Conservation (phyloP, 768 basidiomycete species). For the Crucibulum laeve region DNA sequence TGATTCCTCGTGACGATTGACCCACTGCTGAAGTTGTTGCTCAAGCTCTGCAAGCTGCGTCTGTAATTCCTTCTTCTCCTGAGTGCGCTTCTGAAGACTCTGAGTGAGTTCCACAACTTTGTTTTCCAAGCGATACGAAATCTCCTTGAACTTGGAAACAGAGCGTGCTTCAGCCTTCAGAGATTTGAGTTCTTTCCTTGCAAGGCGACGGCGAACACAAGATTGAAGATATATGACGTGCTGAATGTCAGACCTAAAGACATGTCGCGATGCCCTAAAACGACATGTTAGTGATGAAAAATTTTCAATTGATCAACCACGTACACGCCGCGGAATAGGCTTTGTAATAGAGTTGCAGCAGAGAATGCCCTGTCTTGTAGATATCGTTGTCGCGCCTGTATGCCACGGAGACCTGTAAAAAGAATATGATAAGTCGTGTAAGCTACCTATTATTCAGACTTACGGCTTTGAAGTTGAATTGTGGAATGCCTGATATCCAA, state of each 20-base stretch:
- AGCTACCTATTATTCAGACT: slow-evolving; percentile 20
- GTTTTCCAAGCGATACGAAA: slow-evolving; percentile 96
- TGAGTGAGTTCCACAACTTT: slow-evolving; percentile 99
- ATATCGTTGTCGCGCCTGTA: slow-evolving; percentile 60
- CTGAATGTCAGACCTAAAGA: slow-evolving; percentile 55
- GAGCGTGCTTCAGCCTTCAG: slow-evolving; percentile 93
- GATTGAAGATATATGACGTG: slow-evolving; percentile 86
- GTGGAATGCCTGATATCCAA: slow-evolving; percentile 57
- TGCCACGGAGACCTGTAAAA: slow-evolving; percentile 66
- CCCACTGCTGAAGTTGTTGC: slow-evolving; percentile 82
- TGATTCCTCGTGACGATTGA: slow-evolving; percentile 82
- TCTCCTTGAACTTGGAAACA: slow-evolving; percentile 97
- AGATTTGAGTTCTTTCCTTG: slow-evolving; percentile 77
- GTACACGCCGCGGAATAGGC: slow-evolving; percentile 84
- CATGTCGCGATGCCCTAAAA: slow-evolving; percentile 49
- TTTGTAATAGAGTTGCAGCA: slow-evolving; percentile 76
- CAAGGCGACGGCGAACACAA: slow-evolving; percentile 84
- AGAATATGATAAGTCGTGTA: neutral
- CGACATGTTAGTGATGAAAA: slow-evolving; percentile 9
- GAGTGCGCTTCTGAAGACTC: slow-evolving; percentile 81
- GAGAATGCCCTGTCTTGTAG: slow-evolving; percentile 46
- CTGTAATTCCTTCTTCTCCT: slow-evolving; percentile 87
- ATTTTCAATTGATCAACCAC: slow-evolving; percentile 22
- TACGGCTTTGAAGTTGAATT: slow-evolving; percentile 80
- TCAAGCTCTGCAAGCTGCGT: slow-evolving; percentile 74